Evolutionary conservation across 352 stramenopile genomes (phyloP), one percentile per base, ranked within the genome.

Genomic region (Phytopythium oedochilum): DNA sequence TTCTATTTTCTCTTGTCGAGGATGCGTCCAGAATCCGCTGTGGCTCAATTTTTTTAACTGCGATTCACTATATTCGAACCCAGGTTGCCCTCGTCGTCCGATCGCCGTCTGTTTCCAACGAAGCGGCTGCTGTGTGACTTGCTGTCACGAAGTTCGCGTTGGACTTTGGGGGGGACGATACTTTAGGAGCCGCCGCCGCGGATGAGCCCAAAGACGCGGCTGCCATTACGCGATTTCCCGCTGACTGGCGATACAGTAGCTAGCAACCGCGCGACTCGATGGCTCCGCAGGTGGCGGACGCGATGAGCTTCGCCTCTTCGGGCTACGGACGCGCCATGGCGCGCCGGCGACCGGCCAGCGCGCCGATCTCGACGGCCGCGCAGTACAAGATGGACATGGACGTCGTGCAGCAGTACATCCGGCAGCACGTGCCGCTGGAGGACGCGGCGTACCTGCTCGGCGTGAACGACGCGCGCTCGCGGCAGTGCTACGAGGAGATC

Each of bases 401-500:
- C 44, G 57, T 62, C 38, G 74, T 85, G 45, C 71, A 82, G 58
- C 60, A 74, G 52, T 85, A 78, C 61, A 68, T 85, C 29, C 60
- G 70, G 26, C 48, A 60, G 1, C 69, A 80, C 56, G 64, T 78
- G 23, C 61, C 78, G 17, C 56, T 75, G 42, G 71, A 78, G 20
- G 52, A 61, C 39, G 56, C 60, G 10, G 57, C 59, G 32, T 55
- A 61, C 25, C 47, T 78, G 28, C 64, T 83, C 8, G 70, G 71
- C n/a, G 71, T 85, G 35, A 65, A 76, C 55, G 74, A 85, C 49
- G 66, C 57, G n/a, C 71, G 67, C 42, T 75, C 74, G 22, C 70
- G 71, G 55, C 66, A 58, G 46, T 75, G 75, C 39, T 84, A 79
- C 50, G 73, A 77, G 18, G 73, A 84, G 66, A 84, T 84, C 58